Evolutionary conservation across 1,284 basidiomycete species (phyloP), one percentile per base, ranked within the genome.

Genomic region (Tilletiaria anomala): DNA sequence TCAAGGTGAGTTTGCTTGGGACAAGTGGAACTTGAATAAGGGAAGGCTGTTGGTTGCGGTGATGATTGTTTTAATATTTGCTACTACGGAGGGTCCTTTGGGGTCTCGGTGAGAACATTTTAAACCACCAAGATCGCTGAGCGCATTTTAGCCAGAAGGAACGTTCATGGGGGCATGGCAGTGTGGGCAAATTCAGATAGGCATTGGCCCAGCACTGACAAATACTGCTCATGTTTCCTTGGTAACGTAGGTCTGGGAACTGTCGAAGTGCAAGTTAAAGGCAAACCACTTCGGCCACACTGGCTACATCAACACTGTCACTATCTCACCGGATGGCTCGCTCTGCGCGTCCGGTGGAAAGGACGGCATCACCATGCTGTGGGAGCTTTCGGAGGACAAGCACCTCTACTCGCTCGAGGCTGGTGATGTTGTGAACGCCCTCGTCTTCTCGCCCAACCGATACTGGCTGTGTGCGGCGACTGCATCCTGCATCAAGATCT

Each of bases 391-490:
- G 73, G 93, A 97, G 75, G 89, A 88, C 77, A 97, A 97, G 76
- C 91, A 97, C 78, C 80, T 99, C 65, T 99, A 99, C 79, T 94
- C 88, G 48, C 83, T 99, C 54, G 93, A 97, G 73, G 93, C 93
- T 42, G 89, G 89, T 57, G 87, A 99, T 71, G 77, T 88, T 60
- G 88, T 99, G 78, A 97, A 97, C 71, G 87, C 93, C 47, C 83
- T 99, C 56, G 91, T 96, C 70, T 99, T 99, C 79, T 93, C 87
- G 22, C 93, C 93, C 57, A 62, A 59, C 58, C 57, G 65, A 51
- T 99, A 99, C 82, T 99, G 93, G 93, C 76, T 99, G 55, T 99
- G 93, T 71, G 93, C 93, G 60, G 93, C 93, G 56, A 97, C 93
- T 54, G 78, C 87, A 51, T 86, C 82, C 68, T 93, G 86, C 72